Evolutionary conservation across 306 rosid species (phyloP), one percentile per base, ranked within the genome.

Genomic region (Clitoria ternatea): DNA sequence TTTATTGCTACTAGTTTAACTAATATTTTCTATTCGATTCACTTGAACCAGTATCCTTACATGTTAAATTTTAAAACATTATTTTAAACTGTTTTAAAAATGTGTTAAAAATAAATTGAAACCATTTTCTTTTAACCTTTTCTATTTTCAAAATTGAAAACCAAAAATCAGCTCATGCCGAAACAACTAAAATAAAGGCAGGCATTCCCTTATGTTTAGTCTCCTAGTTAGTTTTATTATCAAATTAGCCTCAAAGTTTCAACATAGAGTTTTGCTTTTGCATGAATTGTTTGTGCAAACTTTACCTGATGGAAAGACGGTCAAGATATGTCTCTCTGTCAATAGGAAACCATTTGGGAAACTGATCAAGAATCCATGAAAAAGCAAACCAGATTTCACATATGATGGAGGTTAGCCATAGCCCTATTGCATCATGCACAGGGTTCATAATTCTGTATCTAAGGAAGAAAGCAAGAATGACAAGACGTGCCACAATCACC

Each of bases 341-440:
- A 33, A 91, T 88, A 32, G 96, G 97, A 64, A 72, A 88, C 97
- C 97, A 91, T 71, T 91, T 91, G 4, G 97, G 97, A 60, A 91
- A 91, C 82, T 91, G 96, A 83, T 91, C 97, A 48, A 91, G 96
- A 61, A 91, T 91, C 97, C 97, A 91, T 43, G 97, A 91, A 54
- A 92, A 7, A 29, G 97, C 98, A 79, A 92, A 92, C 98, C 98
- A 92, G 66, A 92, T 85, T 71, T 92, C 98, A 68, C 98, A 92
- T 24, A 84, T 79, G 47, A 92, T 92, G 33, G 98, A 93, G 20
- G 96, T 85, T 61, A 93, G 83, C 98, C 98, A 93, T 27, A 93
- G 88, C 37, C 93, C 96, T 7, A 90, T 0, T 52, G 98, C 95
- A 30, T 93, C 98, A 49, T 76, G 87, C 7, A 93, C 98, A 0